A percentile compares a stretch with the other conserved stretches of the same genome.
Conservation (phyloP, 352 stramenopile species). For the Phytophthora parvispora region DNA sequence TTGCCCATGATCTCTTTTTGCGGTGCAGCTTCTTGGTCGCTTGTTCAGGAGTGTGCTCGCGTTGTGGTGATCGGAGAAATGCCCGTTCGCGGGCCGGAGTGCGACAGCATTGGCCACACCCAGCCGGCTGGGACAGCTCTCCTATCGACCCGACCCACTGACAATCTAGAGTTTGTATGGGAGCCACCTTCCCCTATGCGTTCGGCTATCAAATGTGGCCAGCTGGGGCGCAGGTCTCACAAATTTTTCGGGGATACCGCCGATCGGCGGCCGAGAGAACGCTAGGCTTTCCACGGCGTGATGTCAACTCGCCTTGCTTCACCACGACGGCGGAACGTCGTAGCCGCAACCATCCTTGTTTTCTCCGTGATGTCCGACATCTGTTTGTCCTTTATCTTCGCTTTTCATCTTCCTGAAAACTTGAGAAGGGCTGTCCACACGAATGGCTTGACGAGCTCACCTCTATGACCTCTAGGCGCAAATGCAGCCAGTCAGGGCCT, state of each 20-base stretch:
- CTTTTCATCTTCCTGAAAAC: slow-evolving; percentile 8
- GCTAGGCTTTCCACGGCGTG: slow-evolving; percentile 17
- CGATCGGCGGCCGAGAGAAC: background rate
- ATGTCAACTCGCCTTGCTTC: background rate
- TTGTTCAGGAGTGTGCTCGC: slow-evolving; percentile 22
- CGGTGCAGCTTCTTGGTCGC: background rate
- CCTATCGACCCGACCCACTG: slow-evolving; percentile 5
- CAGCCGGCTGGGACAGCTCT: slow-evolving; percentile 25
- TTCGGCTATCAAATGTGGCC: slow-evolving; percentile 34
- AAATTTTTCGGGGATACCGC: slow-evolving; percentile 11
- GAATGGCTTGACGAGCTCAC: too few relatives aligned
- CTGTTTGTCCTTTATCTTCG: slow-evolving; percentile 5
- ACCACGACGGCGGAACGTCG: slow-evolving; percentile 6
- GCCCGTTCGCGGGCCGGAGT: slow-evolving; percentile 8
- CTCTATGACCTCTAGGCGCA: too few relatives aligned
- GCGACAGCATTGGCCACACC: slow-evolving; percentile 22
- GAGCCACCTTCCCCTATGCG: slow-evolving; percentile 26
- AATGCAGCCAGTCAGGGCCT: background rate
- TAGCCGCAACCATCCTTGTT: slow-evolving; percentile 6
- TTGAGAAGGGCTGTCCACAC: slow-evolving; percentile 4
- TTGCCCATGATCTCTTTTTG: slow-evolving; percentile 30
- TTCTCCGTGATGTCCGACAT: slow-evolving; percentile 7
- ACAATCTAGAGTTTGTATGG: slow-evolving; percentile 33
- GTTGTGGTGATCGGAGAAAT: slow-evolving; percentile 2
- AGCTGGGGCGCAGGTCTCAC: slow-evolving; percentile 31